A percentile compares a stretch with the other conserved stretches of the same genome.
These are phyloP conservation scores for Ulmus americana DNA, from an alignment of 331 rosid species.

Conservation along the genomic window DNA sequence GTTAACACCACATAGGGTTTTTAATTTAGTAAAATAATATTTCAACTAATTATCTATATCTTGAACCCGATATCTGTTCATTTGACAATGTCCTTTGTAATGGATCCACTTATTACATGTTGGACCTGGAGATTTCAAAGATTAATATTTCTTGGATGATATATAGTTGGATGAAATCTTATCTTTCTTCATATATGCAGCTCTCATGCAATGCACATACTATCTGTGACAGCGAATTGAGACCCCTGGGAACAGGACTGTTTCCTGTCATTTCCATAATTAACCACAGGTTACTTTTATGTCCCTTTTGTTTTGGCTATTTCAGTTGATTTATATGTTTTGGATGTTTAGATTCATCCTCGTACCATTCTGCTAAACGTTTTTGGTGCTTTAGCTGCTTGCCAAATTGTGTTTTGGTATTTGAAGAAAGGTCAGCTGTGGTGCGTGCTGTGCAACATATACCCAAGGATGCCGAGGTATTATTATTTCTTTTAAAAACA, in stretches of 20 bases:
- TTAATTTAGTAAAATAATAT: too few relatives aligned
- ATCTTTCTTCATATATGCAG: conserved; percentile 46
- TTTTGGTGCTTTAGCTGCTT: conserved; percentile 55
- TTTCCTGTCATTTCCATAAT: conserved; percentile 77
- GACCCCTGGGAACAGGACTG: conserved; percentile 85
- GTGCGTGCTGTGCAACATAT: conserved; percentile 74
- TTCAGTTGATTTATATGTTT: conserved; percentile 11
- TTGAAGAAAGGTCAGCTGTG: conserved; percentile 72
- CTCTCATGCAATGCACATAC: conserved; percentile 96
- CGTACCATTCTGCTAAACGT: conserved; percentile 28
- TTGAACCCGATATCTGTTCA: background rate
- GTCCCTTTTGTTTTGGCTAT: background rate
- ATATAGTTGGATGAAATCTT: conserved; percentile 16
- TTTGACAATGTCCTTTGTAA: background rate
- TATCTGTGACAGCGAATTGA: conserved; percentile 82
- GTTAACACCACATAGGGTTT: too few relatives aligned
- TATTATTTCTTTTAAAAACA: background rate
- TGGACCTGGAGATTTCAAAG: background rate
- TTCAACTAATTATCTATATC: too few relatives aligned
- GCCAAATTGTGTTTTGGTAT: conserved; percentile 82
- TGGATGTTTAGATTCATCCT: conserved; percentile 12
- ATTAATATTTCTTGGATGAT: conserved; percentile 14
- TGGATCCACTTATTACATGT: background rate
- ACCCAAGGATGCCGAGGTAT: conserved; percentile 70
- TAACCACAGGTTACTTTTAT: conserved; percentile 67